Conservation (phyloP, 2,329 filamentous ascomycete species). For the Ophiostoma quercus region DNA sequence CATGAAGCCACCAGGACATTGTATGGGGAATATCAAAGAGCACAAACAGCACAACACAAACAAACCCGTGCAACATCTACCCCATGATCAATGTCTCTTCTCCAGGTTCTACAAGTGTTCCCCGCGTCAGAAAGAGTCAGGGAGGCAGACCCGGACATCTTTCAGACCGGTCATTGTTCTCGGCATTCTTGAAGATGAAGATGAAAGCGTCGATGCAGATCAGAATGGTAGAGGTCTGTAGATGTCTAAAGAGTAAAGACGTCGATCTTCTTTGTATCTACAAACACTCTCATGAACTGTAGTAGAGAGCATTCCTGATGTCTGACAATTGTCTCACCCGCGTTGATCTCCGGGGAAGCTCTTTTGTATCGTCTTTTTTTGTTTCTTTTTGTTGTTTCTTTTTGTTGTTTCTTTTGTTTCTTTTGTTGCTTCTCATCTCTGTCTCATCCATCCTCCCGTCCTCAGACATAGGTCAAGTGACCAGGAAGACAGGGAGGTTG, state of each 20-base stretch:
- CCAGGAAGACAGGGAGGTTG: neutral
- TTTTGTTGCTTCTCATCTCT: neutral
- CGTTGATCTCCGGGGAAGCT: constrained; percentile 7
- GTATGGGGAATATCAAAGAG: neutral
- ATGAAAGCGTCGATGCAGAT: neutral
- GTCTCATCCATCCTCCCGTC: neutral
- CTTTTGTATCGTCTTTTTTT: neutral
- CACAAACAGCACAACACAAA: neutral
- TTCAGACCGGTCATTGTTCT: neutral
- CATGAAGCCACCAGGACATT: no score
- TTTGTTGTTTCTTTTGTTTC: neutral
- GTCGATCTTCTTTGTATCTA: no score
- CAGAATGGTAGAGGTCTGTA: neutral
- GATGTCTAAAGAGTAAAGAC: no score
- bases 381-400: neutral
- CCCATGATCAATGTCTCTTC: constrained; percentile 2
- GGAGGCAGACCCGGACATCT: neutral
- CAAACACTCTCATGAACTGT: no score
- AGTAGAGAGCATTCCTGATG: neutral
- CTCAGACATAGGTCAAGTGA: neutral
- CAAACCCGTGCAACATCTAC: neutral
- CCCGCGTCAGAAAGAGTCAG: neutral
- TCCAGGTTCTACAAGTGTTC: neutral
- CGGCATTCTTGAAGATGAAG: neutral
- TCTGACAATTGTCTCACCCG: neutral